A percentile compares a stretch with the other conserved stretches of the same genome.
These are phyloP conservation scores for Coemansia furcata DNA, from an alignment of 192 early-diverging fungal species.

Conservation along the genomic window DNA sequence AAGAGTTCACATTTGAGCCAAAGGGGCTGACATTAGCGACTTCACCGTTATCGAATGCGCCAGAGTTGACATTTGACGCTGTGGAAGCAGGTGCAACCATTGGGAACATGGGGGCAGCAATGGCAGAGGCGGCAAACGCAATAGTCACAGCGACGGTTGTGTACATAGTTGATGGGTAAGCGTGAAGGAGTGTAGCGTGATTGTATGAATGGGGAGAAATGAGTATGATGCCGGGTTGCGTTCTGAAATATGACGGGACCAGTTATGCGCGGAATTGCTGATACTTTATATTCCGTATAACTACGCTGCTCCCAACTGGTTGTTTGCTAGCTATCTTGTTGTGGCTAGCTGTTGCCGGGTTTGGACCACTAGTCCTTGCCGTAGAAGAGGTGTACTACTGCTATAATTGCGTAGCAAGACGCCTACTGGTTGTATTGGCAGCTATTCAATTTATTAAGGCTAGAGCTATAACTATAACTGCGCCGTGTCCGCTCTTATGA, in stretches of 20 bases:
- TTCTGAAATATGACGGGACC: neutral
- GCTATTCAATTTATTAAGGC: neutral
- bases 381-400: neutral
- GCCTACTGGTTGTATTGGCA: neutral
- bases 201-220: neutral
- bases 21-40: conserved; percentile 35
- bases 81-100: conserved; percentile 24
- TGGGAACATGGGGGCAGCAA: conserved; percentile 27
- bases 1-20: conserved; percentile 36
- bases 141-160: conserved; percentile 1
- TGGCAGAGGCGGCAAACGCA: conserved; percentile 13
- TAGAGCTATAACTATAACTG: conserved; percentile 1
- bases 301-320: neutral
- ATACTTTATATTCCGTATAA: neutral
- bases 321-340: neutral
- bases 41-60: conserved; percentile 42
- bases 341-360: neutral
- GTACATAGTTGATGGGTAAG: conserved; percentile 13
- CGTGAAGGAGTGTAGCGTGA: neutral
- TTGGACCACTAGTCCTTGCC: neutral
- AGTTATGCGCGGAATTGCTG: neutral
- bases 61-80: conserved; percentile 43
- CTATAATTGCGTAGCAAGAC: neutral
- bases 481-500: neutral
- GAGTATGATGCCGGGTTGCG: neutral